Percentiles rank a stretch among this genome's conserved stretches.
These are phyloP conservation scores for Trichoderma virens DNA, from an alignment of 495 filamentous ascomycete species.

Conservation along the genomic window DNA sequence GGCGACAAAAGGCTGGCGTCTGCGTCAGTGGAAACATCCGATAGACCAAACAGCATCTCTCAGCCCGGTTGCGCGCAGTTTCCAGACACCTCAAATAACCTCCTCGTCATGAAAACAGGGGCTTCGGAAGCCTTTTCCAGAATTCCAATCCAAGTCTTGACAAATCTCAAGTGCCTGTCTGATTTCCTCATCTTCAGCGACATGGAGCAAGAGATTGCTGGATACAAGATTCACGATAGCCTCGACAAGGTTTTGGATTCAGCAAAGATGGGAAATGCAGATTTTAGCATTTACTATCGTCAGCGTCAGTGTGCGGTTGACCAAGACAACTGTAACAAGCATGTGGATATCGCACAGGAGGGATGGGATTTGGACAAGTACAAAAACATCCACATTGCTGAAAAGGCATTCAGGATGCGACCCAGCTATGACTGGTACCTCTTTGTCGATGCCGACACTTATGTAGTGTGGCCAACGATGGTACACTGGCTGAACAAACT, in stretches of 20 bases:
- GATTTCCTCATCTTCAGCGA: constrained; percentile 55
- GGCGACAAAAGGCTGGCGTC: background rate
- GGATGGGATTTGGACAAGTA: constrained; percentile 39
- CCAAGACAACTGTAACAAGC: constrained; percentile 34
- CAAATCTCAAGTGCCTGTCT: constrained; percentile 39
- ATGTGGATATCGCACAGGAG: constrained; percentile 13
- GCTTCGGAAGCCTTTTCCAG: constrained; percentile 44
- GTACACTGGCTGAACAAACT: constrained; percentile 47
- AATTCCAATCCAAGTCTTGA: constrained; percentile 48
- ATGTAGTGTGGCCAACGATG: constrained; percentile 55
- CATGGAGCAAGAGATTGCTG: constrained; percentile 41
- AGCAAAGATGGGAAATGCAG: constrained; percentile 28
- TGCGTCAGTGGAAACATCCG: background rate
- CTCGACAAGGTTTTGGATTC: constrained; percentile 37
- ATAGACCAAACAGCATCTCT: background rate
- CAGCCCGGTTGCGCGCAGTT: constrained; percentile 15
- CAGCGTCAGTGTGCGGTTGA: constrained; percentile 35
- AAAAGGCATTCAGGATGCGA: constrained; percentile 33
- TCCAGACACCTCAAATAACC: constrained; percentile 31
- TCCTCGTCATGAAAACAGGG: constrained; percentile 49
- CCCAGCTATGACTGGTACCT: constrained; percentile 56
- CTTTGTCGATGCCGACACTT: constrained; percentile 64
- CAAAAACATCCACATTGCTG: constrained; percentile 39
- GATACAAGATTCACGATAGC: constrained; percentile 43
- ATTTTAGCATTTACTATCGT: constrained; percentile 50